phyloP scores from a whole-genome alignment of 805 yeast genomes.

The Candida peoriensis region DNA sequence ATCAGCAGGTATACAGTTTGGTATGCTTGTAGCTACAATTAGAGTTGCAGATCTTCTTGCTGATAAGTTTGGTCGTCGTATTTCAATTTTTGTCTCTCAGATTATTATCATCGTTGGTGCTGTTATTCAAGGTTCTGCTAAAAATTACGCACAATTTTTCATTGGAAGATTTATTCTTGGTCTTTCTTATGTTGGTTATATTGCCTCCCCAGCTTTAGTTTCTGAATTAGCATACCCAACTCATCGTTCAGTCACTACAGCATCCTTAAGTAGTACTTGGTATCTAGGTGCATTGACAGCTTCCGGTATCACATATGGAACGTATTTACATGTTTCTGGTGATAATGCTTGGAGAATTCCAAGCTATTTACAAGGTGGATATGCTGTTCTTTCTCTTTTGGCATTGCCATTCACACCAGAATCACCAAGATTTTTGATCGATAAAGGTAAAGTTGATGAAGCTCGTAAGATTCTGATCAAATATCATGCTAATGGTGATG shows the following conservation, averaged over 20 bases:
- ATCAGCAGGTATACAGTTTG: too few species aligned
- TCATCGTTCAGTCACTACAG: slow-evolving; percentile 34
- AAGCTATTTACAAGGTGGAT: background rate
- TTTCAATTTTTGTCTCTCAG: too few species aligned
- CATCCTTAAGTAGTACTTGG: slow-evolving; percentile 47
- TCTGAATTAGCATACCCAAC: slow-evolving; percentile 54
- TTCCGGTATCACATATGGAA: slow-evolving; percentile 47
- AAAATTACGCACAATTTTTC: slow-evolving; percentile 16
- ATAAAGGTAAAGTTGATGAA: slow-evolving; percentile 4
- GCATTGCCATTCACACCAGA: background rate
- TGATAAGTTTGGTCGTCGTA: too few species aligned
- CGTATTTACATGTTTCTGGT: background rate
- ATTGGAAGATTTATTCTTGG: slow-evolving; percentile 42
- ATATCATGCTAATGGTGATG: too few species aligned
- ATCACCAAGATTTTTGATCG: background rate
- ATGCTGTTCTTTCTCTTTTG: slow-evolving; percentile 1
- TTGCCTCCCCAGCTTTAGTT: slow-evolving; percentile 43
- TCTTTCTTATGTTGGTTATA: slow-evolving; percentile 38
- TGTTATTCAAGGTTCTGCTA: slow-evolving; percentile 24
- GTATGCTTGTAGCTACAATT: too few species aligned
- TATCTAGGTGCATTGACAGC: slow-evolving; percentile 50
- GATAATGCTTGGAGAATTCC: background rate
- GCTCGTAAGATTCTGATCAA: background rate
- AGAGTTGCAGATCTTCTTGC: too few species aligned
- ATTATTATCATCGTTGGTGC: slow-evolving; percentile 23